Evolutionary conservation across 106 monocot species (phyloP).

Genomic region (Allium fistulosum): DNA sequence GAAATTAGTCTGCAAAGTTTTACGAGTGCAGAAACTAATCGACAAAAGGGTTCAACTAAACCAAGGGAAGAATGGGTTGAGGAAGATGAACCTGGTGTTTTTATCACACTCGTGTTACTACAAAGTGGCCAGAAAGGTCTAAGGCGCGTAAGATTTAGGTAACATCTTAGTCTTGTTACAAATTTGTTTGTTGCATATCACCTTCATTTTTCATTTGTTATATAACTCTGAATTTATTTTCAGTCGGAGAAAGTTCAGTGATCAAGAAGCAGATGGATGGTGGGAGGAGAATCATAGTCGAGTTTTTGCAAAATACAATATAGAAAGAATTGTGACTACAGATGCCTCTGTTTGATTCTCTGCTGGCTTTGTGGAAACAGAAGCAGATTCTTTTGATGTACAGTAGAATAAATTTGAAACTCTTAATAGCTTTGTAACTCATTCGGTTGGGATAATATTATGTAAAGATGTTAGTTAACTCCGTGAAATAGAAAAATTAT

Average conservation of each 20-base stretch:
- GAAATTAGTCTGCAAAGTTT: background rate
- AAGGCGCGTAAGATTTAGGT: constrained; percentile 83
- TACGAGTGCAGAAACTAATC: background rate
- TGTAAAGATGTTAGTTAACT: no score
- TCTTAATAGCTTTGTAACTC: no score
- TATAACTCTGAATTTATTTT: background rate
- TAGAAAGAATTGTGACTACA: constrained; percentile 15
- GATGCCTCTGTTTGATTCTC: no score
- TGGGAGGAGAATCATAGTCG: constrained; percentile 65
- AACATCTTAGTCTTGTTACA: background rate
- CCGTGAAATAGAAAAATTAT: no score
- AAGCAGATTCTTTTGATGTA: no score
- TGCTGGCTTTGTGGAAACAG: no score
- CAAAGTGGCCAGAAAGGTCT: constrained; percentile 47
- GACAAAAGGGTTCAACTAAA: background rate
- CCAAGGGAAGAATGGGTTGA: constrained; percentile 44
- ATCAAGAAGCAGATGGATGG: constrained; percentile 70
- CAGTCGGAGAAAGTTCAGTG: constrained; percentile 70
- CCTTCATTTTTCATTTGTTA: background rate
- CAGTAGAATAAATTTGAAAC: no score
- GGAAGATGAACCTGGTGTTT: constrained; percentile 68
- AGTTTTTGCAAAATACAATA: constrained; percentile 35
- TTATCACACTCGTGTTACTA: constrained; percentile 41
- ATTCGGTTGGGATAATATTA: no score
- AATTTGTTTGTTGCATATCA: background rate